Evolutionary conservation across 768 basidiomycete species (phyloP), one percentile per base, ranked within the genome.

Genomic region (Suillus subaureus): DNA sequence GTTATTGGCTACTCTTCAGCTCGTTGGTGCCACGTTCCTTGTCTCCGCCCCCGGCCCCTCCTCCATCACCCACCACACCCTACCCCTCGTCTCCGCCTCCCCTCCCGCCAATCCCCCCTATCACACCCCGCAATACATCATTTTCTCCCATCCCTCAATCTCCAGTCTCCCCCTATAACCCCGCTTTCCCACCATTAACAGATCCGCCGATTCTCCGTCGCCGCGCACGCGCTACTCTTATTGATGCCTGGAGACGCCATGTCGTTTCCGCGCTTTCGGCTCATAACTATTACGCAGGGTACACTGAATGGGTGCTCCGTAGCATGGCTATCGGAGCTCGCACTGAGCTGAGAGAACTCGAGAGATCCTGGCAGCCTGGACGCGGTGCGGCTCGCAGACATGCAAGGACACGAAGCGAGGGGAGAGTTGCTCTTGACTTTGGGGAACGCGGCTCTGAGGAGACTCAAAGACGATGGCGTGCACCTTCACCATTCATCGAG

Each of bases 161-260:
- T 71, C 77, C 66, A 65, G 72, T 52, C 66, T 78, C 67, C 62
- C 70, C 70, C 28, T 69, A 61, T 31, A 37, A 37, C 61, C 56
- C 71, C 11, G 42, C 43, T 51, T 37, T 69, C 61, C 37, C 54
- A 58, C 61, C 64, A 60, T 31, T 60, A 31, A 31, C 73, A 51
- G 65, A 72, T 26, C 73, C 84, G 23, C 80, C 81, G n/a, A 73
- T 72, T 61, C 82, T 89, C 47, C 85, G 89, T 21, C 79, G 82
- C 42, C 82, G 85, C 54, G 91, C 91, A 6, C 87, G 90, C 37
- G 88, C 90, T 23, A 80, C 82, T 4, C 82, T 92, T 16, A 81
- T 92, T 8, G 89, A 93, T 69, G 80, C 85, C 4, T 92, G 87
- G 71, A 85, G 90, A 40, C 82, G 81, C 28, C 84, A 87, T 70